phyloP scores from a whole-genome alignment of 2,329 filamentous ascomycete genomes.

The Exophiala sideris region DNA sequence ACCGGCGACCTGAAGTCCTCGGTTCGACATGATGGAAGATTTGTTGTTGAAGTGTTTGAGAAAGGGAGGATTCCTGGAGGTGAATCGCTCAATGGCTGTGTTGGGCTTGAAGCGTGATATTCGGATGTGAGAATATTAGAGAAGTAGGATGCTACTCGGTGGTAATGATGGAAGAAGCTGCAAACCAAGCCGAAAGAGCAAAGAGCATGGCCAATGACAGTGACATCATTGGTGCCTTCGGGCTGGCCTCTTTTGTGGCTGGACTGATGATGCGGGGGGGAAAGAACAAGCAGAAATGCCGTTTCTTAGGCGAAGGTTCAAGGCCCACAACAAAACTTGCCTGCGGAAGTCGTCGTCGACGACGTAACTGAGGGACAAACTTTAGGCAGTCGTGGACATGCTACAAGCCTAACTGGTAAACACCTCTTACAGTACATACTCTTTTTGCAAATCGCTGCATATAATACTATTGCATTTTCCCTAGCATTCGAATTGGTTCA shows the following conservation, averaged over 20 bases:
- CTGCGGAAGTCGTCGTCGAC: too few relatives aligned
- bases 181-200: slow-evolving; percentile 3
- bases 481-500: not conserved
- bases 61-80: slow-evolving; percentile 22
- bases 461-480: not conserved
- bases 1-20: slow-evolving; percentile 50
- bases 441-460: too few relatives aligned
- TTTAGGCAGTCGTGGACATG: too few relatives aligned
- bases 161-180: slow-evolving; percentile 9
- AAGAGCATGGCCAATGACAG: slow-evolving; percentile 1
- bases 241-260: not conserved
- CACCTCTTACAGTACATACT: too few relatives aligned
- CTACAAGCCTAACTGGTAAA: too few relatives aligned
- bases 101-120: not conserved
- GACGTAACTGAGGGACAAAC: too few relatives aligned
- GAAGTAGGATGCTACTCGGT: not conserved
- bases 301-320: too few relatives aligned
- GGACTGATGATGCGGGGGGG: slow-evolving; percentile 3
- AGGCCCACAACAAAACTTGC: too few relatives aligned
- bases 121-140: not conserved
- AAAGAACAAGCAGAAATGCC: not conserved
- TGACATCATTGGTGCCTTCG: slow-evolving; percentile 19
- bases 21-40: slow-evolving; percentile 26
- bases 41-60: slow-evolving; percentile 20
- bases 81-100: slow-evolving; percentile 26